Evolutionary conservation across 495 filamentous ascomycete genomes (phyloP).

Genomic region (Collariella sp.): DNA sequence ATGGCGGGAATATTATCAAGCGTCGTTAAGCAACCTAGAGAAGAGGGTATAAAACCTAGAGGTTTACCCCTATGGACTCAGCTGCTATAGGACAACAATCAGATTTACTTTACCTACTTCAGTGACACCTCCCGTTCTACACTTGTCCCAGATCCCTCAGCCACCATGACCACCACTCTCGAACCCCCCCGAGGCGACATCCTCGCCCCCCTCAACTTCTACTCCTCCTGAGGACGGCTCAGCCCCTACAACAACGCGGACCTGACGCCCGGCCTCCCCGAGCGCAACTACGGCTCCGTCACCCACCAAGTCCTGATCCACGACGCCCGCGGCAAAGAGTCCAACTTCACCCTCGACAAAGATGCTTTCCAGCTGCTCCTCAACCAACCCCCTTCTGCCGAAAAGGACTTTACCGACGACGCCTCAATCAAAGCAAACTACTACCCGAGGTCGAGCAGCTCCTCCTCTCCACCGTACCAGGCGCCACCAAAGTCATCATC

Average conservation of each 20-base stretch:
- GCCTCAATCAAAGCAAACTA: slow-evolving; percentile 55
- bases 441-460: slow-evolving; percentile 74
- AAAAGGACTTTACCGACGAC: slow-evolving; percentile 56
- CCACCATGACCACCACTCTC: slow-evolving; percentile 5
- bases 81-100: too few relatives aligned
- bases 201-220: slow-evolving; percentile 59
- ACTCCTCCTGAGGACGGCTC: slow-evolving; percentile 54
- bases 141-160: not conserved
- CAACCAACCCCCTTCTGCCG: slow-evolving; percentile 42
- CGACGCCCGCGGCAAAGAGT: slow-evolving; percentile 55
- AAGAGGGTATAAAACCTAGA: too few relatives aligned
- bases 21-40: not conserved
- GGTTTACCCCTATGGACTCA: too few relatives aligned
- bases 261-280: slow-evolving; percentile 50
- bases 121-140: too few relatives aligned
- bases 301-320: slow-evolving; percentile 31
- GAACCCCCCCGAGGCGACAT: slow-evolving; percentile 59
- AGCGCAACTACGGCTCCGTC: slow-evolving; percentile 50
- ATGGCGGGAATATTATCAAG: not conserved
- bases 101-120: too few relatives aligned
- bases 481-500: slow-evolving; percentile 53
- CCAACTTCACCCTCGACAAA: slow-evolving; percentile 55
- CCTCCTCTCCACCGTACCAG: slow-evolving; percentile 52
- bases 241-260: slow-evolving; percentile 60
- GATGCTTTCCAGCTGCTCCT: slow-evolving; percentile 63